Conservation (phyloP, 2,329 filamentous ascomycete genomes). For the Scleromitrula shiraiana region DNA sequence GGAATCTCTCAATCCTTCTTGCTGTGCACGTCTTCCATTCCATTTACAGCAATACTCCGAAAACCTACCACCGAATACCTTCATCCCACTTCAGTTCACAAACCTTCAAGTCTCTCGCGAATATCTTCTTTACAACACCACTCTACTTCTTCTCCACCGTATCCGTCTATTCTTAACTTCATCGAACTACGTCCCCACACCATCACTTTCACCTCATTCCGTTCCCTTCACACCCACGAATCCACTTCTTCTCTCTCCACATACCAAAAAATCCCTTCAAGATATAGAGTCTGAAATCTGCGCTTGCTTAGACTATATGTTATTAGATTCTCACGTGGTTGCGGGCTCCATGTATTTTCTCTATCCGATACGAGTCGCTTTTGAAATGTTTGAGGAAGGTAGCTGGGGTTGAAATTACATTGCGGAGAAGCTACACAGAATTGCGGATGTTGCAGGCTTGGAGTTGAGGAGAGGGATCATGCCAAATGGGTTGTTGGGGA, state of each 20-base stretch:
- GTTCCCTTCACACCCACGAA: not conserved
- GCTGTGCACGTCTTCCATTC: no score
- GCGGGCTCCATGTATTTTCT: not conserved
- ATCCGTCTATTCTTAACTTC: not conserved
- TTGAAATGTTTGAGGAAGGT: not conserved
- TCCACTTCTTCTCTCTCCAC: not conserved
- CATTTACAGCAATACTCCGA: not conserved
- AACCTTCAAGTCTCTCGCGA: not conserved
- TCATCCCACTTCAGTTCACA: not conserved
- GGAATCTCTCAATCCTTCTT: not conserved
- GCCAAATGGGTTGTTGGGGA: not conserved
- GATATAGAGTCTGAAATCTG: not conserved
- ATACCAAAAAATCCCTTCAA: not conserved
- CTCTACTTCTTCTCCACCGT: not conserved
- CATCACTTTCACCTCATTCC: not conserved
- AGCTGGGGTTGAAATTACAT: not conserved
- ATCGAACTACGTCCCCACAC: not conserved
- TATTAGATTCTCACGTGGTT: not conserved
- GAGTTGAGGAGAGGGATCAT: not conserved
- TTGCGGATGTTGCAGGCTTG: not conserved
- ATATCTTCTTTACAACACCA: not conserved
- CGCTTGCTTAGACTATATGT: not conserved
- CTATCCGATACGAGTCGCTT: not conserved
- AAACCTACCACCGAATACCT: not conserved
- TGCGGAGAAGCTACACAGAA: not conserved